These are phyloP conservation scores for Leucaena leucocephala DNA, from an alignment of 306 rosid species.

Conservation along the genomic window DNA sequence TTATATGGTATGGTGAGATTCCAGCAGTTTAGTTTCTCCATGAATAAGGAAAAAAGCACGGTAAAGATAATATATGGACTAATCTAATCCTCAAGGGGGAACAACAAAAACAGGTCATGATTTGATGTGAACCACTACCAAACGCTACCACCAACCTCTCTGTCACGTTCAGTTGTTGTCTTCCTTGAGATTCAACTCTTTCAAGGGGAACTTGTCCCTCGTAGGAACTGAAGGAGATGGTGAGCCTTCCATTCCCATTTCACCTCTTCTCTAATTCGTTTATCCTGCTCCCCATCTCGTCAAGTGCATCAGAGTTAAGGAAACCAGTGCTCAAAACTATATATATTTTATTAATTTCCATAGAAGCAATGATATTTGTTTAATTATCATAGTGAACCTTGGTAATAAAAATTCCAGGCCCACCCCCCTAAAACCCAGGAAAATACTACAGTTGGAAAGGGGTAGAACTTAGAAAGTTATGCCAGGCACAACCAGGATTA, in stretches of 20 bases:
- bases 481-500: neutral
- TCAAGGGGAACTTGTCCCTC: slow-evolving; percentile 26
- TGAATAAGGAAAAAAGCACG: neutral
- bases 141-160: slow-evolving; percentile 13
- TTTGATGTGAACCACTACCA: slow-evolving; percentile 12
- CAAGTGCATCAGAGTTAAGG: slow-evolving; percentile 62
- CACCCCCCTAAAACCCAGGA: neutral
- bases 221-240: slow-evolving; percentile 49
- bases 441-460: neutral
- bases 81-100: neutral
- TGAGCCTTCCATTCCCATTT: slow-evolving; percentile 71
- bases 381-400: neutral
- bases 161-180: slow-evolving; percentile 22
- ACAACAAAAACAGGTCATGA: neutral
- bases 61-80: slow-evolving; percentile 18
- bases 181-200: slow-evolving; percentile 6
- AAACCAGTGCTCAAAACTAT: slow-evolving; percentile 30
- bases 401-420: neutral
- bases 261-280: slow-evolving; percentile 68
- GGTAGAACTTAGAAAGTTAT: neutral
- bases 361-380: neutral
- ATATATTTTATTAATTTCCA: neutral
- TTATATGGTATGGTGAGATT: neutral
- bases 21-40: neutral
- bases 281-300: slow-evolving; percentile 70